Evolutionary conservation across 2,329 filamentous ascomycete species (phyloP).

Genomic region (Ceratocystiopsis brevicomis): DNA sequence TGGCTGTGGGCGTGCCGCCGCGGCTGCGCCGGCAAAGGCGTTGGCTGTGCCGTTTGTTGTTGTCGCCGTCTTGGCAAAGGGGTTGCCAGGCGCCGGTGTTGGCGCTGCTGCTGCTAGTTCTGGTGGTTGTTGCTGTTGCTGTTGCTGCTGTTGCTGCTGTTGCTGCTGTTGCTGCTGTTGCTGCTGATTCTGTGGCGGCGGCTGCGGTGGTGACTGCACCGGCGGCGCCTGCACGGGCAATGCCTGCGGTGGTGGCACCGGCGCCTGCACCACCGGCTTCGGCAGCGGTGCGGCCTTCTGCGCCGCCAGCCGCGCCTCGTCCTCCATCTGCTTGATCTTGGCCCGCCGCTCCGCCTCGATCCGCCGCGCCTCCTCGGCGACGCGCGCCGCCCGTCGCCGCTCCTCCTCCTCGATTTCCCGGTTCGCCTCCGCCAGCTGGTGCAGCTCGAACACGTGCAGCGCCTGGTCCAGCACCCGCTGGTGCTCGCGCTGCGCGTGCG

Average conservation of each 20-base stretch:
- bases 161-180: too few relatives aligned
- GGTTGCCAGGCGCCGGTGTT: not conserved
- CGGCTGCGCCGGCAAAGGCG: not conserved
- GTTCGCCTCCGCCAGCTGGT: slow-evolving; percentile 12
- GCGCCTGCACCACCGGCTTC: slow-evolving; percentile 5
- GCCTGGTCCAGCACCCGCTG: slow-evolving; percentile 11
- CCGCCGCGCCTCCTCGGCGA: slow-evolving; percentile 11
- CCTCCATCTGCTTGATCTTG: slow-evolving; percentile 11
- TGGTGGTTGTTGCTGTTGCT: not conserved
- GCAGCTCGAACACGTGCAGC: slow-evolving; percentile 9
- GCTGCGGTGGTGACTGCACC: not conserved
- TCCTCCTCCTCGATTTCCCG: slow-evolving; percentile 12
- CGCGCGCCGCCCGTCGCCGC: slow-evolving; percentile 9
- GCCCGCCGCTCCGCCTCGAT: slow-evolving; percentile 10
- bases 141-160: not conserved
- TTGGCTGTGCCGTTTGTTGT: not conserved
- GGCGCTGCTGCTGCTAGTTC: not conserved
- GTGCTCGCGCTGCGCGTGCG: slow-evolving; percentile 14
- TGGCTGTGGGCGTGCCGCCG: not conserved
- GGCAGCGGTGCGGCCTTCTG: slow-evolving; percentile 16
- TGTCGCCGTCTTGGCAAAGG: not conserved
- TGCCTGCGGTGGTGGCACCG: slow-evolving; percentile 7
- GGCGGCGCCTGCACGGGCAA: not conserved
- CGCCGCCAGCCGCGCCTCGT: slow-evolving; percentile 16
- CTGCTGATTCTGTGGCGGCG: too few relatives aligned